These are phyloP conservation scores for Coniochaeta ligniaria DNA, from an alignment of 2,329 filamentous ascomycete genomes.

Conservation along the genomic window DNA sequence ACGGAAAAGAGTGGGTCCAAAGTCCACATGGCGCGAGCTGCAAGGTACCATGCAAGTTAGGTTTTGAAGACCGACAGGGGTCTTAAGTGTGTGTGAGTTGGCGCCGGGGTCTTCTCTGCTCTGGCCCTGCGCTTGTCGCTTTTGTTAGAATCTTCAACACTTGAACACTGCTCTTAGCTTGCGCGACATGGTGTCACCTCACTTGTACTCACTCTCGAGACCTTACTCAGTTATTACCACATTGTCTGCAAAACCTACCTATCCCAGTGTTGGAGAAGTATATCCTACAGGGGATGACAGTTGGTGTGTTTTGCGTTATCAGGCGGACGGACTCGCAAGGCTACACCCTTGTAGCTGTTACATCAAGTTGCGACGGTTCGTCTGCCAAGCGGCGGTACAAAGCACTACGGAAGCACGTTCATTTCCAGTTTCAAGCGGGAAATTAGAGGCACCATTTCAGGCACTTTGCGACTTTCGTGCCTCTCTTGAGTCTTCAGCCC, in stretches of 20 bases:
- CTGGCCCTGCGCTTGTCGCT: neutral
- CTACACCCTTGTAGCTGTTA: neutral
- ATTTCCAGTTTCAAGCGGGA: slow-evolving; percentile 15
- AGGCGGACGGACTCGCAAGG: neutral
- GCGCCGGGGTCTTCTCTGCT: neutral
- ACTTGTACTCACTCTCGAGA: neutral
- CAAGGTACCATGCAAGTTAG: neutral
- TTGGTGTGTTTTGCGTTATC: neutral
- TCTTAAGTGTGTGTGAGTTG: neutral
- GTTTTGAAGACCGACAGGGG: neutral
- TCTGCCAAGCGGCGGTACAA: neutral
- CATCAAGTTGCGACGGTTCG: neutral
- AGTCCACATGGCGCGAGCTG: slow-evolving; percentile 12
- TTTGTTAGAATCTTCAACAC: neutral
- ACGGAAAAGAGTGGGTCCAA: neutral
- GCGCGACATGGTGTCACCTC: neutral
- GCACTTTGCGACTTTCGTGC: neutral
- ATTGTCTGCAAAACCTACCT: too few species aligned
- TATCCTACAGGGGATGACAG: neutral
- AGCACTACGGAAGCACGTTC: too few species aligned
- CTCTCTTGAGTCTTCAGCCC: neutral
- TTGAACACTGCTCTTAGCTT: too few species aligned
- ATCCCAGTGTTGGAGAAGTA: too few species aligned
- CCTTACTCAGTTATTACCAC: neutral
- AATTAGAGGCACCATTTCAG: slow-evolving; percentile 15